A percentile compares a stretch with the other conserved stretches of the same genome.
These are phyloP conservation scores for Akanthomyces dipterigenus DNA, from an alignment of 2,329 filamentous ascomycete genomes.

Conservation along the genomic window DNA sequence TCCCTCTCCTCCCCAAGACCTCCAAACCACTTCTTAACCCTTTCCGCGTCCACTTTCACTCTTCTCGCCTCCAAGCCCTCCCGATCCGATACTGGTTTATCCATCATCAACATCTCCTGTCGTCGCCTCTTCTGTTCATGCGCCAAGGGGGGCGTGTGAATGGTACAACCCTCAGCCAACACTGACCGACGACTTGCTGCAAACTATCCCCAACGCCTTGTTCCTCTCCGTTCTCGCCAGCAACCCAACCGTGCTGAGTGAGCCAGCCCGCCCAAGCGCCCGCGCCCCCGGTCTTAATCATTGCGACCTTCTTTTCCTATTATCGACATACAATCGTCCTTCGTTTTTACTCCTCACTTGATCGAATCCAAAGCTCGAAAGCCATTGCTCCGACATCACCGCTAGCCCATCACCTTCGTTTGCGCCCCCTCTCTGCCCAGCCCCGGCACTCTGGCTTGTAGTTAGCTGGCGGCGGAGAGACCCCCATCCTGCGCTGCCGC, in stretches of 20 bases:
- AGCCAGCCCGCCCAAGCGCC: not conserved
- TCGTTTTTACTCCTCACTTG: not conserved
- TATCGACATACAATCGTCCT: not conserved
- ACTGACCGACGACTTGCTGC: not conserved
- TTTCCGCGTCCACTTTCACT: not conserved
- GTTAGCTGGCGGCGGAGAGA: slow-evolving; percentile 25
- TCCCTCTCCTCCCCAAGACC: not conserved
- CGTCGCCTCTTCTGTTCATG: slow-evolving; percentile 8
- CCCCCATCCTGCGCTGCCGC: slow-evolving; percentile 21
- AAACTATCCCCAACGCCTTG: not conserved
- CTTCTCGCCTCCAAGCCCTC: not conserved
- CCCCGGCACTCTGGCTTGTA: slow-evolving; percentile 17
- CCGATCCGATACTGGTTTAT: not conserved
- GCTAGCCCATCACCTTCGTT: not conserved
- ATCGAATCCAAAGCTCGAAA: not conserved
- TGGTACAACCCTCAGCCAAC: not conserved
- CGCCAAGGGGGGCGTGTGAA: slow-evolving; percentile 9
- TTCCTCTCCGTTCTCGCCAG: not conserved
- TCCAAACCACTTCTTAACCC: not conserved
- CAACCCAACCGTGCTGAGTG: not conserved
- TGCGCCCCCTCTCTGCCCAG: slow-evolving; percentile 26
- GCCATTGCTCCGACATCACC: not conserved
- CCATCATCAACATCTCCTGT: not conserved
- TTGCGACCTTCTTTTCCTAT: not conserved
- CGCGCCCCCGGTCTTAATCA: not conserved